phyloP scores from a whole-genome alignment of 2,329 filamentous ascomycete genomes.

The Drechmeria coniospora region DNA sequence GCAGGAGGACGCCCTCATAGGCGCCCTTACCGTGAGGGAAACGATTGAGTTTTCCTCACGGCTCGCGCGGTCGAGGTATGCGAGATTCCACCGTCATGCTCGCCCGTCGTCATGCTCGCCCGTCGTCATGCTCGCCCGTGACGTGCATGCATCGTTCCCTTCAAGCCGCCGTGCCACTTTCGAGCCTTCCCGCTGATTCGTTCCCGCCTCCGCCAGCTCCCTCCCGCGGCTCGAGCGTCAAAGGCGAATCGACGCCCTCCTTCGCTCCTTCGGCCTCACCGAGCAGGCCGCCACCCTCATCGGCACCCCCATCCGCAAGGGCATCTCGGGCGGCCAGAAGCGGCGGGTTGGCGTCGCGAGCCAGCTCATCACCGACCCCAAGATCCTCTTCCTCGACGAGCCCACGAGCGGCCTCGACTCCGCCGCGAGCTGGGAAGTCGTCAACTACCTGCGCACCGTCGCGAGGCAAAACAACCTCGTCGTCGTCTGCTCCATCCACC shows the following conservation, averaged over 20 bases:
- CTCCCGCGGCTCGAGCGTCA: conserved; percentile 38
- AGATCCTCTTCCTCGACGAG: conserved; percentile 70
- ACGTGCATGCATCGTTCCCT: neutral
- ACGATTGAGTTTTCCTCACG: conserved; percentile 66
- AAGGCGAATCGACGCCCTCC: conserved; percentile 47
- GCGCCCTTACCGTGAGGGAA: conserved; percentile 65
- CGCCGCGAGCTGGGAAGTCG: conserved; percentile 59
- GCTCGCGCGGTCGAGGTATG: conserved; percentile 42
- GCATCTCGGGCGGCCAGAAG: conserved; percentile 76
- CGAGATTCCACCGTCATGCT: too few species aligned
- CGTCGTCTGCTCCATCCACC: conserved; percentile 71
- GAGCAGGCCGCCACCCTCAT: conserved; percentile 56
- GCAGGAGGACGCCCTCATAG: conserved; percentile 75
- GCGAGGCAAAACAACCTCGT: conserved; percentile 56
- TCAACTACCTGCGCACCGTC: conserved; percentile 53
- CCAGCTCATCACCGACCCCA: conserved; percentile 66
- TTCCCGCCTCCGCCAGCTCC: conserved; percentile 13
- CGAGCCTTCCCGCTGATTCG: too few species aligned
- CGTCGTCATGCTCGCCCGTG: too few species aligned
- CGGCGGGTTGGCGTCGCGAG: conserved; percentile 64
- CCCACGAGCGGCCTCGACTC: conserved; percentile 76
- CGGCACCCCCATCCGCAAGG: conserved; percentile 70
- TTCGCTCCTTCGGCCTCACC: conserved; percentile 58
- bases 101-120: too few species aligned
- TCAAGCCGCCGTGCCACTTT: neutral